Evolutionary conservation across 495 filamentous ascomycete species (phyloP), one percentile per base, ranked within the genome.

Genomic region (Geopyxis carbonaria): DNA sequence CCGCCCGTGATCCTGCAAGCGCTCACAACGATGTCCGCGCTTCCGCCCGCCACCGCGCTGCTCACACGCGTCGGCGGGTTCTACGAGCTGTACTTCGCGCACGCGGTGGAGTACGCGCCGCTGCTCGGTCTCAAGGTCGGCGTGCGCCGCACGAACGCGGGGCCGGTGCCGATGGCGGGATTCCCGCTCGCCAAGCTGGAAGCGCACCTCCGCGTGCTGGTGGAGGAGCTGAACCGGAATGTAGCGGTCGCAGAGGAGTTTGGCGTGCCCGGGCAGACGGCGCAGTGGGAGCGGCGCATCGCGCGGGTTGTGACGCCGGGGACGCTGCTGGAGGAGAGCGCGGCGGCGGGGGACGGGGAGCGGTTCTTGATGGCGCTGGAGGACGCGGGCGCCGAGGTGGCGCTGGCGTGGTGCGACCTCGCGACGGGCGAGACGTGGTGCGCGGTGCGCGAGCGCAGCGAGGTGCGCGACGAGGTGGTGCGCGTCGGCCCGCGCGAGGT

Each of bases 221-320:
- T 99, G 7, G 74, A 91, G 57, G 89, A 99, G 47, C 61, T 87
- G 31, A 78, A 78, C 46, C 76, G 78, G 56, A 78, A 84, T 57
- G 91, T 99, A 45, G 89, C 89, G 33, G 78, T 99, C 42, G 81
- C 79, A 28, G 89, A 99, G 57, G 89, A 99, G 52, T 85, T 91
- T 47, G 65, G 71, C 44, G 59, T 70, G 11, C 2, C 27, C 11
- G 27, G 27, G 27, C 11, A 33, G 31, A 15, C 6, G n/a, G 18
- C 33, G 10, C 59, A 81, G 57, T 91, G 85, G 53, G 80, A 86
- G 51, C 75, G 89, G 29, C 73, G 65, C 44, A 80, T 99, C 11
- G 69, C 80, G 29, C 75, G 89, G 28, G 76, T 94, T 39, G 69
- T 99, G 55, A 93, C 89, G 0, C 85, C 91, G 0, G 89, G 89